Conservation (phyloP, 805 yeast genomes). For the Pichia scutulata region DNA sequence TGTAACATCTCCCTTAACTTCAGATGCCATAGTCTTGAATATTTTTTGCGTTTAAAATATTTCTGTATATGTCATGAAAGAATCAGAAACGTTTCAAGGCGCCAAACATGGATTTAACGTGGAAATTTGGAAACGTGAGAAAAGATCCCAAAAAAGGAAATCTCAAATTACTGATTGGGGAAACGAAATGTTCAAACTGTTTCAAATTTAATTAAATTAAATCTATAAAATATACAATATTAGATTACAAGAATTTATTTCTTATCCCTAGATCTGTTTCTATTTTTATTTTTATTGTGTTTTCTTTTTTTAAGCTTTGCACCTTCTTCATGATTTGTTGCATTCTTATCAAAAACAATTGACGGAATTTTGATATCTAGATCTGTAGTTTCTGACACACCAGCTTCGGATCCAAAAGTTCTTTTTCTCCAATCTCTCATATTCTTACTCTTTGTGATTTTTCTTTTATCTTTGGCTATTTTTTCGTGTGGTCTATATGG, state of each 20-base stretch:
- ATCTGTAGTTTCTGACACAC: constrained; percentile 21
- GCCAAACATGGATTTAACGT: no score
- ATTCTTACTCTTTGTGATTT: constrained; percentile 74
- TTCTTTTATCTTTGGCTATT: constrained; percentile 70
- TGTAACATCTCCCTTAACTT: neutral
- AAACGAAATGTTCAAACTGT: neutral
- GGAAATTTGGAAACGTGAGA: neutral
- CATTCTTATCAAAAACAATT: constrained; percentile 21
- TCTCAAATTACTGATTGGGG: neutral
- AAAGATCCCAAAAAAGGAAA: neutral
- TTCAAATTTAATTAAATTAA: neutral
- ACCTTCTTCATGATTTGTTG: constrained; percentile 13
- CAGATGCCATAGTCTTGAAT: neutral
- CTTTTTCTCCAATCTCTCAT: constrained; percentile 85
- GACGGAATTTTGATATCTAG: constrained; percentile 21
- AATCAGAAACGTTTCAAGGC: no score
- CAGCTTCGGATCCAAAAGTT: constrained; percentile 49
- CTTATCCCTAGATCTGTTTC: neutral
- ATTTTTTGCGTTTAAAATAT: neutral
- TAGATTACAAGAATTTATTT: neutral
- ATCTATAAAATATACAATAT: neutral
- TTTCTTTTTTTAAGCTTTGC: constrained; percentile 19
- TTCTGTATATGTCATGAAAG: no score
- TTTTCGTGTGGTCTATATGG: constrained; percentile 78
- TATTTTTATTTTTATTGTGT: neutral